A percentile compares a stretch with the other conserved stretches of the same genome.
These are phyloP conservation scores for Friedmanniomyces simplex DNA, from an alignment of 495 filamentous ascomycete genomes.

Conservation along the genomic window DNA sequence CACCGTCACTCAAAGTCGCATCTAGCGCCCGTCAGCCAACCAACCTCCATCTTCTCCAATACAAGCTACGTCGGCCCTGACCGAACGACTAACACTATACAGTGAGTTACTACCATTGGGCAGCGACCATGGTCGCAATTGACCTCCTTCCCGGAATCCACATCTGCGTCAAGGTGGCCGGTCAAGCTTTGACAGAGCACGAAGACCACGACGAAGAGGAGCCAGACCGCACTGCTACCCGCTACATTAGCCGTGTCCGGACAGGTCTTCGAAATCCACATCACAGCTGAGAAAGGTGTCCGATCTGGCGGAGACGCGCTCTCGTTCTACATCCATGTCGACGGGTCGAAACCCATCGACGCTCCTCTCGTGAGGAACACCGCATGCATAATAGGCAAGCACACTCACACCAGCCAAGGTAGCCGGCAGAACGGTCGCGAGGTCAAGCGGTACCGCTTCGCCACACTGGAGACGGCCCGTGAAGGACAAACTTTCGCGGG, in stretches of 20 bases:
- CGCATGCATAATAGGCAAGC: not conserved
- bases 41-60: too few species aligned
- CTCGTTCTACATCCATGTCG: not conserved
- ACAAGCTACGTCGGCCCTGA: too few species aligned
- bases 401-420: not conserved
- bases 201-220: slow-evolving; percentile 5
- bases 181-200: slow-evolving; percentile 6
- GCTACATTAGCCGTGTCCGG: slow-evolving; percentile 12
- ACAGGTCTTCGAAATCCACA: slow-evolving; percentile 1
- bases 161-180: slow-evolving; percentile 1
- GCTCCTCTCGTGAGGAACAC: not conserved
- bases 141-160: slow-evolving; percentile 8
- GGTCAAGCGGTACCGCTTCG: not conserved
- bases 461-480: not conserved
- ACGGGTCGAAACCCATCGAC: not conserved
- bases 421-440: not conserved
- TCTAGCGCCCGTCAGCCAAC: too few species aligned
- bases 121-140: slow-evolving; percentile 5
- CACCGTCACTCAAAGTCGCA: too few species aligned
- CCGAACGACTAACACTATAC: too few species aligned
- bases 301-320: slow-evolving; percentile 2
- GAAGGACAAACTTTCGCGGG: not conserved
- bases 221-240: slow-evolving; percentile 1
- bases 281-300: not conserved
- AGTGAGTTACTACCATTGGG: not conserved